Evolutionary conservation across 352 stramenopile genomes (phyloP), one percentile per base, ranked within the genome.

Genomic region (Phytophthora uliginosa): DNA sequence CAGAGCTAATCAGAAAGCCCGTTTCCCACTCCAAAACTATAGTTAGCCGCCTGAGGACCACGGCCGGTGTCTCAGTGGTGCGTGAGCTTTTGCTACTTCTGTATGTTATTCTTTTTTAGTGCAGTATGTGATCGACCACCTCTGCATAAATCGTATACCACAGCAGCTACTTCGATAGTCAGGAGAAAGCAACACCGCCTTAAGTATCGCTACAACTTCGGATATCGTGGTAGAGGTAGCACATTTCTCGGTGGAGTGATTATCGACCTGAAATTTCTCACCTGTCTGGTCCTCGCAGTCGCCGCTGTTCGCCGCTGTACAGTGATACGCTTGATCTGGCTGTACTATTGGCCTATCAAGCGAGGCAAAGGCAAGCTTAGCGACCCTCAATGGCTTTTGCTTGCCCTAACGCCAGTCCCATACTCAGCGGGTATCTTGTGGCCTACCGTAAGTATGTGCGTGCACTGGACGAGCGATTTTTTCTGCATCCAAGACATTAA

Each of bases 371-470:
- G 50, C 15, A 45, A 51, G 12, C n/a, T 26, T 26, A 38, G 17
- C 18, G 53, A 54, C 10, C 17, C 33, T 8, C 56, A 60, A 8
- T 76, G 52, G 53, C 48, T 50, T 31, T 18, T 74, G 0, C 34
- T 72, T 6, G 31, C 64, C 4, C 67, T 67, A 24, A 78, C 68
- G 0, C 72, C 72, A 3, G 76, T 78, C 0, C 54, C 72, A 13
- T 83, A 80, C 33, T 76, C 76, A 8, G 64, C 72, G 26, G 72
- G 65, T 12, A 31, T 62, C 0, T 55, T 83, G 3, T 83, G 76
- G 60, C 61, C 76, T 0, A 63, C 38, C 8, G 24, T 75, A 20
- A 75, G 69, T 38, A 47, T 83, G 45, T 78, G 72, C n/a, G 62
- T 80, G 7, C 69, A 78, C 7, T 80, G 76, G 76, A 54, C 61